Evolutionary conservation across 2,329 filamentous ascomycete genomes (phyloP), one percentile per base, ranked within the genome.

Genomic region (Cladosporium sp.): DNA sequence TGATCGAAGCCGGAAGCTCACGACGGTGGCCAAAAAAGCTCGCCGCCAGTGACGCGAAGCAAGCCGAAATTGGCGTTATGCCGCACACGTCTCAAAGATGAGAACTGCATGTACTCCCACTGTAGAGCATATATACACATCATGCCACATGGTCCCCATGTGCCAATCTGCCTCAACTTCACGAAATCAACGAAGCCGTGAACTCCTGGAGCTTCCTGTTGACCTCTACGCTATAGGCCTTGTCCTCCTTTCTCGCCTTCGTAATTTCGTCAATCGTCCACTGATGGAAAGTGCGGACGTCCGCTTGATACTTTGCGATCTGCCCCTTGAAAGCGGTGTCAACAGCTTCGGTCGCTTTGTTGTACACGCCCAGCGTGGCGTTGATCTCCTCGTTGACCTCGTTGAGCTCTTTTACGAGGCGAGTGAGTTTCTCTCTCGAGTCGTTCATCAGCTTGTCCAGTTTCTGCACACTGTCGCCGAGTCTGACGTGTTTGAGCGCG

Each of bases 151-250:
- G 30, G 9, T 9, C 30, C 30, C 9, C 11, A 12, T 34, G 4
- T 34, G 17, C 8, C 25, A 1, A 6, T 15, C 22, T 15, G 22
- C 20, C 15, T 3, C 28, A 11, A 1, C 0, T n/a, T 47, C 25
- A 47, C 9, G 43, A 1, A 14, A 55, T 47, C 5, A 56, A 28
- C 36, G 42, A 47, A 49, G 54, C 54, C 49, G 49, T 28, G 22
- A 68, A 56, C 50, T 63, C 64, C 43, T 63, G 37, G 19, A 68
- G 36, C 59, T 62, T 67, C 45, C 42, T 49, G 30, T 66, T 63
- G n/a, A 65, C 60, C 49, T 60, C 56, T n/a, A 51, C 54, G 9
- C 36, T 60, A 6, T 39, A 43, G 14, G 45, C 54, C 17, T 56
- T 60, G 49, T 65, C 60, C 42, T 69, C 63, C 36, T 58, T 58